Percentiles rank a stretch among this genome's conserved stretches.
Conservation (phyloP, 2,329 filamentous ascomycete species). For the Lithohypha guttulata region DNA sequence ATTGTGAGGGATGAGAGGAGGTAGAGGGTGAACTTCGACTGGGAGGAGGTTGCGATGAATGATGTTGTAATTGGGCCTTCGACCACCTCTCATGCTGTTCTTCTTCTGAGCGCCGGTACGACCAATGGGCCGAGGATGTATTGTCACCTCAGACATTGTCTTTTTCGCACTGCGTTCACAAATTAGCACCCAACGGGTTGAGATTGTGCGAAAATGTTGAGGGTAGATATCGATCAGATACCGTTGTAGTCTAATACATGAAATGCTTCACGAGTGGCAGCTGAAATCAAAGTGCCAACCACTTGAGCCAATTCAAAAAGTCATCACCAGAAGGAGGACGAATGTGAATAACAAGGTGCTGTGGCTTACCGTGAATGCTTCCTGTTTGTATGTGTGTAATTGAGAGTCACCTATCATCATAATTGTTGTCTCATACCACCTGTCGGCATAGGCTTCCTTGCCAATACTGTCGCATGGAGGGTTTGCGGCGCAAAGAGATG, state of each 20-base stretch:
- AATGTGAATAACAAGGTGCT: constrained; percentile 3
- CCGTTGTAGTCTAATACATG: constrained; percentile 87
- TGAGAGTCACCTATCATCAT: too few species aligned
- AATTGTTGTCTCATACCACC: too few species aligned
- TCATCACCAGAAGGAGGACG: constrained; percentile 34
- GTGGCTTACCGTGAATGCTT: too few species aligned
- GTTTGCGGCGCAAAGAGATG: not conserved
- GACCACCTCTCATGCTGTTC: not conserved
- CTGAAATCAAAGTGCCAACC: constrained; percentile 43
- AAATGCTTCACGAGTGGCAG: constrained; percentile 36
- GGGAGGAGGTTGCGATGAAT: constrained; percentile 76
- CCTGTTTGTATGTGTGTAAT: too few species aligned
- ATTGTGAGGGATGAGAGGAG: constrained; percentile 82
- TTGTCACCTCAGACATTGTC: constrained; percentile 4
- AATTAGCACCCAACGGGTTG: not conserved
- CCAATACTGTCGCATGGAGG: too few species aligned
- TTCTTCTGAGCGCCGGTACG: not conserved
- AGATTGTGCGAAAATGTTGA: not conserved
- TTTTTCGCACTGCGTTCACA: not conserved
- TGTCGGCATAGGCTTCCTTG: too few species aligned
- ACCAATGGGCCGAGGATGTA: constrained; percentile 1
- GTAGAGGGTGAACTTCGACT: constrained; percentile 70
- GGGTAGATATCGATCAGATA: constrained; percentile 57
- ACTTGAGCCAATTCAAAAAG: constrained; percentile 34
- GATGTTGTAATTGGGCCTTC: constrained; percentile 52